Base-by-base conservation (phyloP, 192 early-diverging fungal species). In the Umbelopsis ramanniana region DNA sequence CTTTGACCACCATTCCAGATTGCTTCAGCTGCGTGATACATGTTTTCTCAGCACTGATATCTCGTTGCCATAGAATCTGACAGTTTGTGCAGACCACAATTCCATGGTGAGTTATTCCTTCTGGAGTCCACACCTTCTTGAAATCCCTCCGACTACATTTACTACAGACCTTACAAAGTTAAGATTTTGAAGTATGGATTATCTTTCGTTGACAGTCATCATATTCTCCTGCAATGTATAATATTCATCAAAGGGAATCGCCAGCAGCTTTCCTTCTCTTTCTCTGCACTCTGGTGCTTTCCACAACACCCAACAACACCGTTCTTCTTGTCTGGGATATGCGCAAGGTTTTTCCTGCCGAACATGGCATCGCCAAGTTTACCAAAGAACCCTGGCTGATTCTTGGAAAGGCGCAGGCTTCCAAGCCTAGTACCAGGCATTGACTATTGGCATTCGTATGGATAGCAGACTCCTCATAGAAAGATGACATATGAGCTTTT, bases 61-160 rank as follows among this genome's bases (percentile, higher is more conserved):
- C 57, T 29, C 57, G 57, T 38, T 63, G 57, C 57, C 57, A 63
- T 24, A 63, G 57, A 29, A 33, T 63, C 57, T 17, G 37, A 24
- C 57, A 63, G 57, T 29, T 63, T 63, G 5, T 63, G 23, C 57
- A 63, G 26, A 38, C 17, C 2, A 63, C 29, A 22, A 26, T 63
- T 29, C 57, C 57, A 38, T 33, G 57, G 26, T 63, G 57, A 37
- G 26, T 26, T 63, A 33, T 38, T 19, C 26, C 23, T 0, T 63
- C 57, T 38, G 57, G 29, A 10, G 57, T 29, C 37, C 4, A 26
- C 57, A 63, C 26, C 57, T 63, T 37, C 22, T 26, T 15, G 9
- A 63, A 50, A 14, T 50, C 48, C 48, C 48, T 50, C 48, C 12
- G 21, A 4, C 48, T 14, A 50, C 48, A 50, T 50, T 14, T 14